Conservation (phyloP, 768 basidiomycete species). For the Auriscalpium vulgare region DNA sequence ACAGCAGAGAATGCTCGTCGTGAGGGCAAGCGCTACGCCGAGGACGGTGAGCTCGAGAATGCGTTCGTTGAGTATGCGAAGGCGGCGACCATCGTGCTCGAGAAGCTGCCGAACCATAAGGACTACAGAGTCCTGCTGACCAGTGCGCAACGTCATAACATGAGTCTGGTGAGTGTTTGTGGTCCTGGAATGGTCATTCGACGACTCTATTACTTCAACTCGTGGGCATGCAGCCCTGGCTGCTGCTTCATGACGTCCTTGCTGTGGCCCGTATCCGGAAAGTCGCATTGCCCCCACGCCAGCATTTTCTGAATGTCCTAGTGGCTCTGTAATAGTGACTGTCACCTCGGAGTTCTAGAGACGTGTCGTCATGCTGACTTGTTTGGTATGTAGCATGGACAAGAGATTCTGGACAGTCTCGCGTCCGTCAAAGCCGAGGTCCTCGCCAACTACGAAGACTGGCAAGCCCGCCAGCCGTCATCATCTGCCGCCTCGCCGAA, state of each 20-base stretch:
- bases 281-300: no score
- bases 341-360: no score
- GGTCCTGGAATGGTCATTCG: not conserved
- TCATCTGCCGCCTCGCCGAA: constrained; percentile 4
- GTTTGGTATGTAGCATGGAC: constrained; percentile 49
- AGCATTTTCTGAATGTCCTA: no score
- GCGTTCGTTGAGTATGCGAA: constrained; percentile 67
- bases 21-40: constrained; percentile 39
- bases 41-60: constrained; percentile 52
- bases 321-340: no score
- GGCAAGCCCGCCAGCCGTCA: constrained; percentile 28
- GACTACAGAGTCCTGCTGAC: constrained; percentile 54
- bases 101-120: constrained; percentile 66
- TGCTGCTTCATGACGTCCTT: no score
- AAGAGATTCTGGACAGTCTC: constrained; percentile 63
- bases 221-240: not conserved
- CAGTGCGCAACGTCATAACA: constrained; percentile 52
- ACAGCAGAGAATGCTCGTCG: constrained; percentile 55
- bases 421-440: constrained; percentile 56
- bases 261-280: no score
- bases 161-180: constrained; percentile 51
- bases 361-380: not conserved
- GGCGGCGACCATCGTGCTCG: constrained; percentile 71
- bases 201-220: not conserved
- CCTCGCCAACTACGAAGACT: constrained; percentile 56